Base-by-base conservation (phyloP, 176 grass and related monocot species). In the Metroxylon sagu region DNA sequence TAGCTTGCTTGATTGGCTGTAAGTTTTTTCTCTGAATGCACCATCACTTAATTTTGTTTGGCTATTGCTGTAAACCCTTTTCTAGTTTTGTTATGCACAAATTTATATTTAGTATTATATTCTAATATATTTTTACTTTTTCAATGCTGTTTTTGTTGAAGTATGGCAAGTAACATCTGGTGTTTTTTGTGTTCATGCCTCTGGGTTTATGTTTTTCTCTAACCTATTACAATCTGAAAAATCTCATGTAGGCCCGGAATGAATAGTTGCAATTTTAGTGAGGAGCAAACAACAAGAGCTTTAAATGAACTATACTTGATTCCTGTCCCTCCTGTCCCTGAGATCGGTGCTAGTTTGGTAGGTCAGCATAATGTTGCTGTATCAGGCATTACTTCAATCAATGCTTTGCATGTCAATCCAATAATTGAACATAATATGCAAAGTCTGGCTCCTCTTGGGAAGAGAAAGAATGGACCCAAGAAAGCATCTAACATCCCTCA, bases 1-100 rank as follows among this genome's bases (percentile, higher is more conserved):
- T 62, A 85, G 60, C 50, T 72, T 78, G 77, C 86, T 75, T 59
- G 65, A 62, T 70, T 89, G 86, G 86, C 75, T 89, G 86, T 89
- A 89, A 89, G 86, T 82, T 74, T 64, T 64, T 43, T 43, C 35
- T 43, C 8, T 43, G 35, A 14, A 43, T 43, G 35, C 35, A 43
- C 8, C 12, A 10, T 43, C 35, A 43, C 10, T 43, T 43, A 43
- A 14, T 43, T 43, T 43, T 43, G 35, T 43, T 43, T 43, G 29
- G 29, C 4, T 31, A 31, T 31, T 5, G 1, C 29, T 31, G 29
- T 31, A 31, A 6, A 43, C 35, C 35, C 1, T 3, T 43, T 43
- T 43, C 35, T 43, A 12, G 35, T 43, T 43, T 43, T 43, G 35
- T 43, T 43, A 43, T 43, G 35, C 35, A 14, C 10, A 14, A 12